phyloP scores from a whole-genome alignment of 139 green algal genomes.

The Chlorella sp. region DNA sequence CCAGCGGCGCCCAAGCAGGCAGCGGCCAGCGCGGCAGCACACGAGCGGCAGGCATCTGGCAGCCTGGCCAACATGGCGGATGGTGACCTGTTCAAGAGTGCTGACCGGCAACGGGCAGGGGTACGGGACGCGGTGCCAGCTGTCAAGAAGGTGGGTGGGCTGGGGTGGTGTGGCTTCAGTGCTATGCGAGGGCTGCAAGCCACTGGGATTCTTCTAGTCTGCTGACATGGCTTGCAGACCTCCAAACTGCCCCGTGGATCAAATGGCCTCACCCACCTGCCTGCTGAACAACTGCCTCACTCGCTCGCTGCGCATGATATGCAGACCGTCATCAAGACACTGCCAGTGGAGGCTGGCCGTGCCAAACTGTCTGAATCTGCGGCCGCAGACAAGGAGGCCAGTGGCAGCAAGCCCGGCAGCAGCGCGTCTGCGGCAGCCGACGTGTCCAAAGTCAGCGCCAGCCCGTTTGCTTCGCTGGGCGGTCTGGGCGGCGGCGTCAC shows the following conservation, averaged over 20 bases:
- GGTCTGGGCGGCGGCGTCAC: constrained; percentile 7
- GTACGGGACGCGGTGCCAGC: neutral
- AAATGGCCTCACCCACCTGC: too few relatives aligned
- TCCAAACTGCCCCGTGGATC: too few relatives aligned
- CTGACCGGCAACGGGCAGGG: constrained; percentile 10
- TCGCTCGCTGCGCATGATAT: neutral
- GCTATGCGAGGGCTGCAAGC: too few relatives aligned
- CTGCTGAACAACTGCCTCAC: neutral
- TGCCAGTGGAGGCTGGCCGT: constrained; percentile 2
- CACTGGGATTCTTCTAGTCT: too few relatives aligned
- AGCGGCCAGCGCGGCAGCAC: neutral
- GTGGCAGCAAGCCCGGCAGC: neutral
- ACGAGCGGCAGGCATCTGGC: constrained; percentile 17
- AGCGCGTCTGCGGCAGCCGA: neutral
- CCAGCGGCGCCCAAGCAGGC: neutral
- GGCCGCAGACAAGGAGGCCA: neutral
- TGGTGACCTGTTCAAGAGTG: constrained; percentile 30
- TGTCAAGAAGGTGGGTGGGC: constrained; percentile 15
- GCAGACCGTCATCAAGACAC: constrained; percentile 16
- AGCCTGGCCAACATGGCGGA: constrained; percentile 15
- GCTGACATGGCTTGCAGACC: too few relatives aligned
- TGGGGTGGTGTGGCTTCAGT: too few relatives aligned
- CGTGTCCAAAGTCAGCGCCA: constrained; percentile 26
- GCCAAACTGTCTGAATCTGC: neutral
- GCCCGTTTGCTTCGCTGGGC: constrained; percentile 17